Conservation (phyloP, 2,329 filamentous ascomycete genomes). For the Trichoderma endophyticum region DNA sequence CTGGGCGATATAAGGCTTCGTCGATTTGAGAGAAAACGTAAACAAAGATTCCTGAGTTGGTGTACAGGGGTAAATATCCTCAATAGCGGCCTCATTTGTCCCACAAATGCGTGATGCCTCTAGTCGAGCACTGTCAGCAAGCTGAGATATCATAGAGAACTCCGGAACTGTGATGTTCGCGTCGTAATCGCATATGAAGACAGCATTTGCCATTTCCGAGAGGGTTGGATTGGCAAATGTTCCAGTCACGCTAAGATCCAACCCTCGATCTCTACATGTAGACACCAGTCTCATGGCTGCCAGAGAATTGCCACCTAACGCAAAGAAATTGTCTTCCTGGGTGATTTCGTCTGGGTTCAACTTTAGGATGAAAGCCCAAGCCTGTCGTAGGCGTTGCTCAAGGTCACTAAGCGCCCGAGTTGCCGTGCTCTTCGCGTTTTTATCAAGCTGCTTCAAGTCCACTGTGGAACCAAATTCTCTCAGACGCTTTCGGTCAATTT, state of each 20-base stretch:
- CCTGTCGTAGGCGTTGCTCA: neutral
- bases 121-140: neutral
- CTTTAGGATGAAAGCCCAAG: neutral
- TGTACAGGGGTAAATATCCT: conserved; percentile 35
- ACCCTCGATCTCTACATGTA: neutral
- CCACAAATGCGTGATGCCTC: neutral
- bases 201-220: conserved; percentile 3
- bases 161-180: neutral
- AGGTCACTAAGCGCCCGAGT: neutral
- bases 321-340: conserved; percentile 38
- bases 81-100: conserved; percentile 21
- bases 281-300: conserved; percentile 42
- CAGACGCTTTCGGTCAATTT: neutral
- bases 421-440: conserved; percentile 20
- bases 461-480: neutral
- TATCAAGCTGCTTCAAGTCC: neutral
- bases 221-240: conserved; percentile 14
- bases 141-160: neutral
- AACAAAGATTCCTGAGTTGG: conserved; percentile 37
- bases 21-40: conserved; percentile 32
- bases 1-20: conserved; percentile 33
- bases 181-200: neutral
- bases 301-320: conserved; percentile 44
- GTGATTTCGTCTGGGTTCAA: conserved; percentile 23
- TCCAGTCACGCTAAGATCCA: neutral